Conservation (phyloP, 2,329 filamentous ascomycete species). For the Aaosphaeria pasadenensis region DNA sequence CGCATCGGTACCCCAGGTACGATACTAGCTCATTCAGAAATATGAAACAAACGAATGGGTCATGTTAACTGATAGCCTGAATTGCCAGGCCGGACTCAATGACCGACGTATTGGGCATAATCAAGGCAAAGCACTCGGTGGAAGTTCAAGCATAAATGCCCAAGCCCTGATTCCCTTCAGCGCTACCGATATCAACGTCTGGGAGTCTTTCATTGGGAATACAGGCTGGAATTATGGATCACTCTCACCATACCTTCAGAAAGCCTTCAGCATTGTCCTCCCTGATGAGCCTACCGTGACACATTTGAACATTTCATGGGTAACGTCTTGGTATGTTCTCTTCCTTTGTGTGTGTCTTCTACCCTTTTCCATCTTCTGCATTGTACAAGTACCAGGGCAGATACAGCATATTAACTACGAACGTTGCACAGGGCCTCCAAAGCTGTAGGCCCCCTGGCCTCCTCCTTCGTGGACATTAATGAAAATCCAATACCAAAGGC, state of each 20-base stretch:
- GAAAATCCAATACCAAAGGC: slow-evolving; percentile 6
- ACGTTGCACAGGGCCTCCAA: neutral
- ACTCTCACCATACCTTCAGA: slow-evolving; percentile 21
- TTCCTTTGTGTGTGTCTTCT: too few species aligned
- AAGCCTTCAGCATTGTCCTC: slow-evolving; percentile 15
- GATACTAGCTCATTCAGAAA: too few species aligned
- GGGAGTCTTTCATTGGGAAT: slow-evolving; percentile 29
- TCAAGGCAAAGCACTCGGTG: slow-evolving; percentile 27
- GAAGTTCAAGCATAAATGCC: slow-evolving; percentile 23
- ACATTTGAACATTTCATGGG: slow-evolving; percentile 4
- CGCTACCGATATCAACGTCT: slow-evolving; percentile 23
- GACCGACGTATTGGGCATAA: slow-evolving; percentile 7
- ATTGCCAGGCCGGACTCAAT: neutral
- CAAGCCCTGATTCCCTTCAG: slow-evolving; percentile 19
- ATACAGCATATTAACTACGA: too few species aligned
- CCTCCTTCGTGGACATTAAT: slow-evolving; percentile 3
- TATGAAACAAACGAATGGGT: too few species aligned
- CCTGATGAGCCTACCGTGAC: slow-evolving; percentile 6
- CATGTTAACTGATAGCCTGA: too few species aligned
- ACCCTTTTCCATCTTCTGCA: too few species aligned
- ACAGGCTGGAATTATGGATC: slow-evolving; percentile 23
- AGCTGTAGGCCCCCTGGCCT: slow-evolving; percentile 2
- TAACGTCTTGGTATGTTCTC: neutral
- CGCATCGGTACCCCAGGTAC: too few species aligned
- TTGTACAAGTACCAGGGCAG: too few species aligned